Evolutionary conservation across 1,284 basidiomycete genomes (phyloP), one percentile per base, ranked within the genome.

Genomic region (Microbotryum saponariae): DNA sequence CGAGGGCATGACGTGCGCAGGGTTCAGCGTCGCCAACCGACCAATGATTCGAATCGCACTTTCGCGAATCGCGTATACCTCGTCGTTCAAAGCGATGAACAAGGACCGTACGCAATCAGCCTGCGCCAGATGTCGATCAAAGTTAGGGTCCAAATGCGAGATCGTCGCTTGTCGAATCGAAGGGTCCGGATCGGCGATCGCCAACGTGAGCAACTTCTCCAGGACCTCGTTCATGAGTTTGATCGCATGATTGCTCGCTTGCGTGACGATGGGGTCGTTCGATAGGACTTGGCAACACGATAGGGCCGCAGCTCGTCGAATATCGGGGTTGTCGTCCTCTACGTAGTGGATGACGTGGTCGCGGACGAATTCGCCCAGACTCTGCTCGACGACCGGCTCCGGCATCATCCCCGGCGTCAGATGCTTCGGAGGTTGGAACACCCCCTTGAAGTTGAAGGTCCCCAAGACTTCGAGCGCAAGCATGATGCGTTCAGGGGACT

Each of bases 1-100:
- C 7, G 91, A 94, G 4, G 96, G 94, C 89, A 99, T 97, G 42
- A 98, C 93, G 77, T 97, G 97, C 45, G 96, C 96, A 0, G 96
- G 96, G 72, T 98, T 99, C 77, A 97, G 89, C 72, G 87, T 85
- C 3, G 94, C 91, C 29, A 99, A 82, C 31, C 96, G 86, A 3
- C 96, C 96, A 68, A 99, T 97, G 67, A 98, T 83, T 29, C 80
- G 79, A 53, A 98, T 91, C 4, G 94, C 94, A 14, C 88, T 85
- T 53, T 92, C 85, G 21, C 96, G 85, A 73, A 97, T 97, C 56
- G 87, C 86, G 76, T 96, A 97, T 8, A 89, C 87, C 73, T 98
- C 96, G 72, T 99, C 96, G 73, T 98, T 98, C 61, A 98, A 82
- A 0, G 94, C 97, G 67, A 98, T 92, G 77, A 98, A 98, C 20